Evolutionary conservation across 805 yeast genomes (phyloP), one percentile per base, ranked within the genome.

Genomic region (Diddensiella caesifluorescens): DNA sequence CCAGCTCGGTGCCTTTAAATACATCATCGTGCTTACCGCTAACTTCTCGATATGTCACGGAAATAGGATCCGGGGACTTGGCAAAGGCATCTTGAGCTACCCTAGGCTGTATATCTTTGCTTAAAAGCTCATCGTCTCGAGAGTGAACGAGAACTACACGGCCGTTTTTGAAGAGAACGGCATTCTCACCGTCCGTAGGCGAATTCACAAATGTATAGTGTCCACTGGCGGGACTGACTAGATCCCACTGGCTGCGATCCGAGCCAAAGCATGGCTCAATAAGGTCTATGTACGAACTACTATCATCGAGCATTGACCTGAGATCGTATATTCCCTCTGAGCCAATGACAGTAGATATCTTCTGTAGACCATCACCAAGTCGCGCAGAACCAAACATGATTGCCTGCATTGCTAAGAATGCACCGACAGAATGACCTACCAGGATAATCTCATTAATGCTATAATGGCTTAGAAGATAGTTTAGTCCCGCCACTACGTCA

Each of bases 341-440:
- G 3, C 52, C 47, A 15, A 57, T 32, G 2, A 55, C 35, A 28
- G 27, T 22, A 6, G 30, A 10, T 21, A 42, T 22, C 31, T 48
- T 39, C 6, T 27, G 22, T 3, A 37, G 13, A 9, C 18, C 26
- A 34, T 41, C 10, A 15, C 16, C n/a, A 31, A 22, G 9, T 13
- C 20, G 21, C 13, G 29, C 13, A 22, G 33, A 5, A 30, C 32
- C 29, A 4, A n/a, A 9, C 12, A 25, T 29, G 4, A 47, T 49
- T n/a, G 73, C 48, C 52, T 83, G 89, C 26, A 79, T 64, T 3
- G 71, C 64, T 35, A 83, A 55, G 1, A 83, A 77, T 1, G 89
- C 85, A 2, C 95, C 95, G 3, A 79, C 92, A 1, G 92, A 82
- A 62, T 86, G 95, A 0, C 95, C 95, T 7, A 75, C 65, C 0